Conservation (phyloP, 2,329 filamentous ascomycete genomes). For the Colletotrichum sp. region DNA sequence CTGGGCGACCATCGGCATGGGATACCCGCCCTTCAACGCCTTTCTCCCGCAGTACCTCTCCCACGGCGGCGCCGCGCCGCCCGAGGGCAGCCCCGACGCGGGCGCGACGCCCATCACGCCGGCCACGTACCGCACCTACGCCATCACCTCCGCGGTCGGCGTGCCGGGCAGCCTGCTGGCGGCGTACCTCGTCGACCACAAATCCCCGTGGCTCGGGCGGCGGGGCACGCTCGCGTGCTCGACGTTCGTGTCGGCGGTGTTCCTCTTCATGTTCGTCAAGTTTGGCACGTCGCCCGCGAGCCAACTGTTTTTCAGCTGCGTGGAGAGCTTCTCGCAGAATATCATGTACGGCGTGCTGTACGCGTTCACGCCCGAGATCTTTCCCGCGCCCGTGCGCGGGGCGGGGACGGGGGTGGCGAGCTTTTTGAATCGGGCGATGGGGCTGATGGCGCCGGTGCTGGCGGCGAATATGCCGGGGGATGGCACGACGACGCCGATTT, state of each 20-base stretch:
- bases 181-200: slow-evolving; percentile 72
- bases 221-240: slow-evolving; percentile 74
- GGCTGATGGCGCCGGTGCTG: slow-evolving; percentile 72
- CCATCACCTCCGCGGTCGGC: slow-evolving; percentile 78
- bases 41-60: slow-evolving; percentile 89
- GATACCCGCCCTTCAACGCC: no score
- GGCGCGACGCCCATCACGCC: slow-evolving; percentile 40
- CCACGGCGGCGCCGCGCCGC: slow-evolving; percentile 49
- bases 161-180: slow-evolving; percentile 80
- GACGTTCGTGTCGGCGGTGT: slow-evolving; percentile 70
- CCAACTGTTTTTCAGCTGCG: slow-evolving; percentile 70
- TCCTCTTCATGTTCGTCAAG: slow-evolving; percentile 71
- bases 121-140: slow-evolving; percentile 78
- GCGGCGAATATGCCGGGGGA: slow-evolving; percentile 66
- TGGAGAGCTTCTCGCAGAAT: slow-evolving; percentile 76
- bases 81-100: slow-evolving; percentile 32
- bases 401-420: slow-evolving; percentile 76
- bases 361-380: slow-evolving; percentile 79
- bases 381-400: slow-evolving; percentile 74
- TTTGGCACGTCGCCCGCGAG: slow-evolving; percentile 60
- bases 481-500: slow-evolving; percentile 62
- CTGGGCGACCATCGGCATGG: no score
- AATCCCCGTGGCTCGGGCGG: slow-evolving; percentile 68
- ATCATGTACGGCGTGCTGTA: slow-evolving; percentile 82
- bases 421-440: slow-evolving; percentile 72